Evolutionary conservation across 257 asterid species (phyloP), one percentile per base, ranked within the genome.

Genomic region (Solanum sejunctum): DNA sequence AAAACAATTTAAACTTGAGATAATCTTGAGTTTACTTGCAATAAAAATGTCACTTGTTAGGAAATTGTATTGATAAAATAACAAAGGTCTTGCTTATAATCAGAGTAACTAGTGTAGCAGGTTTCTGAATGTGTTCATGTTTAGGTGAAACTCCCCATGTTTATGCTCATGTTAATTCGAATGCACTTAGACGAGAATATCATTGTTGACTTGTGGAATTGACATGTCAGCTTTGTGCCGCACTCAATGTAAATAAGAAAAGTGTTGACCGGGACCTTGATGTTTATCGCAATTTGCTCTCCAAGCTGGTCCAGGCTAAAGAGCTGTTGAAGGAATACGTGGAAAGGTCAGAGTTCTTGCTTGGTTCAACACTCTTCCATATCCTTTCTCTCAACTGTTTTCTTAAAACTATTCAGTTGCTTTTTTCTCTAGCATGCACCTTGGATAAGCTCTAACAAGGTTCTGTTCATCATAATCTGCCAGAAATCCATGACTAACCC

Each of bases 251-350:
- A 58, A 88, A 97, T 86, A 97, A 97, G 93, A 95, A 89, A 92
- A 94, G 95, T 66, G 97, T 95, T 77, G 99, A 97, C 73, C 93
- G 99, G 39, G 99, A 97, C 89, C 98, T 97, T 85, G 98, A 95
- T 84, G 94, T 95, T 86, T 97, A 95, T 88, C 97, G 98, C 91
- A 96, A 94, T 91, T 91, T 93, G 87, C 98, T 96, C 49, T 91
- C 99, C 66, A 97, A 95, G 90, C 96, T 97, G 90, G 98, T 97
- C 87, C 99, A 97, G 90, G 98, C 99, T 16, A 97, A 97, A 90
- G 99, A 97, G 89, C 90, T 97, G 71, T 82, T 95, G 82, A 94
- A 89, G 90, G 99, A 97, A 89, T 97, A 97, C 39, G 93, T 95
- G 10, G 98, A 91, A 87, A 95, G 98, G 99, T 97, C 63, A 91